Evolutionary conservation across 192 early-diverging fungal genomes (phyloP).

Genomic region (Podochytrium sp.): DNA sequence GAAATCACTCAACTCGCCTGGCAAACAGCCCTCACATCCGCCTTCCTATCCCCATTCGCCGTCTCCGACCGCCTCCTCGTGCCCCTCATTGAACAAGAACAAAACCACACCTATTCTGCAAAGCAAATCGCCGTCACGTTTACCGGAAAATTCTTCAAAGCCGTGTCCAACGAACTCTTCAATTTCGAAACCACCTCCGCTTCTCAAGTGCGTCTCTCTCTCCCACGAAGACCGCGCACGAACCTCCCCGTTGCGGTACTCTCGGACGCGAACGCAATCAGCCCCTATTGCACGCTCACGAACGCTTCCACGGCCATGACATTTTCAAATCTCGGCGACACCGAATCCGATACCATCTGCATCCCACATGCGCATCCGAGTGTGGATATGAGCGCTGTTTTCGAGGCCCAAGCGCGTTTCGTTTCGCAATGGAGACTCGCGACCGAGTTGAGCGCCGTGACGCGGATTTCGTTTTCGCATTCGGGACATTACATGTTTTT

Average conservation of each 20-base stretch:
- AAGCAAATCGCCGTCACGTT: conserved; percentile 3
- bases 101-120: neutral
- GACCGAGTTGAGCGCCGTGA: neutral
- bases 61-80: neutral
- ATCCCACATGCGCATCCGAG: neutral
- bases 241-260: conserved; percentile 4
- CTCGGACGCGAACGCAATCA: neutral
- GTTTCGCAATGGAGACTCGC: neutral
- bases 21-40: neutral
- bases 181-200: neutral
- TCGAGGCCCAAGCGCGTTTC: neutral
- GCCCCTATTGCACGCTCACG: neutral
- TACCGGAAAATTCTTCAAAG: conserved; percentile 20
- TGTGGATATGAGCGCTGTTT: neutral
- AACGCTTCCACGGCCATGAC: neutral
- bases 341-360: neutral
- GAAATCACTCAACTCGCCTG: neutral
- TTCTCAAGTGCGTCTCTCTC: neutral
- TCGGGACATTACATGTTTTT: neutral
- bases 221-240: neutral
- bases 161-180: conserved; percentile 10
- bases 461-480: neutral
- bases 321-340: neutral
- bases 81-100: neutral
- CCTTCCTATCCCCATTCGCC: conserved; percentile 1